These are phyloP conservation scores for Populus tremula DNA, from an alignment of 345 rosid genomes.

Conservation along the genomic window DNA sequence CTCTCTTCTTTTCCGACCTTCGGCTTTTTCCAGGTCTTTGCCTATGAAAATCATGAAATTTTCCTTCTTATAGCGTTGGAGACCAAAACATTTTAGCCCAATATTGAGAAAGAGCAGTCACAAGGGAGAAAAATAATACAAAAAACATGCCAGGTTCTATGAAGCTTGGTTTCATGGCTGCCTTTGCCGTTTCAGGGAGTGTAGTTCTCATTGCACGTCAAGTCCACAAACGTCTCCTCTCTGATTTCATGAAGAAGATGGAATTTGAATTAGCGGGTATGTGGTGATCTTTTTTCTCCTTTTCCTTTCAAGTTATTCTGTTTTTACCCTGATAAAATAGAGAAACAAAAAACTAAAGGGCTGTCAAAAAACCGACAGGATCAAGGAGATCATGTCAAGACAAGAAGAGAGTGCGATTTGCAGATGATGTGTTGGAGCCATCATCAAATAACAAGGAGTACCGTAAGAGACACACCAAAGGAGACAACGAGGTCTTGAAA, in stretches of 20 bases:
- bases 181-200: constrained; percentile 74
- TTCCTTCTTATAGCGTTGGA: not conserved
- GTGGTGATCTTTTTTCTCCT: not conserved
- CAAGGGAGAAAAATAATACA: not conserved
- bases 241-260: constrained; percentile 61
- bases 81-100: not conserved
- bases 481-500: not conserved
- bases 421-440: constrained; percentile 72
- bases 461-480: constrained; percentile 32
- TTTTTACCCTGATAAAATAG: not conserved
- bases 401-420: constrained; percentile 75
- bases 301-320: not conserved
- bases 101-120: not conserved
- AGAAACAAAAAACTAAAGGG: not conserved
- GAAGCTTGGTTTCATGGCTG: constrained; percentile 61
- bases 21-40: not conserved
- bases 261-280: constrained; percentile 56
- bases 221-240: constrained; percentile 64
- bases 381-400: constrained; percentile 13
- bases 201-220: constrained; percentile 61
- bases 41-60: not conserved
- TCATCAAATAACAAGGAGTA: constrained; percentile 62
- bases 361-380: not conserved
- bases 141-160: constrained; percentile 38
- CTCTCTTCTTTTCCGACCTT: not conserved